A percentile compares a stretch with the other conserved stretches of the same genome.
Evolutionary conservation across 495 filamentous ascomycete genomes (phyloP).

Genomic region (Pseudotulostoma volvatum): DNA sequence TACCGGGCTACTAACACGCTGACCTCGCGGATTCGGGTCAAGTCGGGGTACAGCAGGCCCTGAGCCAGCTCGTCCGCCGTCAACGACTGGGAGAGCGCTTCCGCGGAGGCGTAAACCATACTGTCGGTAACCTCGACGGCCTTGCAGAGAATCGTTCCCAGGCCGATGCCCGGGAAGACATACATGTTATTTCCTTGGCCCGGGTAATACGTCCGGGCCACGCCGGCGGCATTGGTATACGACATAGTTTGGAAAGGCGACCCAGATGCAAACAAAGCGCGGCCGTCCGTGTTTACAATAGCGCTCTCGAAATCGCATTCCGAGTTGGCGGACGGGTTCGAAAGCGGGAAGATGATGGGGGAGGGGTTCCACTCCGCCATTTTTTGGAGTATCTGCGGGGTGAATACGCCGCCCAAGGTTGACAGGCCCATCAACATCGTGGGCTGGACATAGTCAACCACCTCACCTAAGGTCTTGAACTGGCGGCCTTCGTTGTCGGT

Average conservation of each 20-base stretch:
- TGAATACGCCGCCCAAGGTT: constrained; percentile 89
- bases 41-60: constrained; percentile 82
- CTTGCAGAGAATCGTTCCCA: constrained; percentile 87
- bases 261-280: constrained; percentile 83
- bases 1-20: constrained; percentile 73
- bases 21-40: constrained; percentile 81
- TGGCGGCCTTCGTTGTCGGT: constrained; percentile 84
- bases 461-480: constrained; percentile 74
- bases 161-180: constrained; percentile 92
- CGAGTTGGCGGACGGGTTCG: constrained; percentile 87
- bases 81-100: constrained; percentile 61
- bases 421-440: constrained; percentile 90
- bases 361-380: constrained; percentile 67
- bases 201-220: constrained; percentile 57
- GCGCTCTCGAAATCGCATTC: constrained; percentile 95
- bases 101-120: constrained; percentile 86
- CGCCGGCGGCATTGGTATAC: constrained; percentile 40
- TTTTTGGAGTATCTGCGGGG: constrained; percentile 64
- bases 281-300: constrained; percentile 74
- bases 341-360: constrained; percentile 86
- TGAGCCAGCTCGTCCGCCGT: constrained; percentile 63
- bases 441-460: constrained; percentile 85
- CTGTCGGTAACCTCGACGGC: constrained; percentile 75
- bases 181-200: constrained; percentile 94
- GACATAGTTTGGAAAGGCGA: constrained; percentile 72